These are phyloP conservation scores for Buddleja alternifolia DNA, from an alignment of 257 asterid species.

Conservation along the genomic window DNA sequence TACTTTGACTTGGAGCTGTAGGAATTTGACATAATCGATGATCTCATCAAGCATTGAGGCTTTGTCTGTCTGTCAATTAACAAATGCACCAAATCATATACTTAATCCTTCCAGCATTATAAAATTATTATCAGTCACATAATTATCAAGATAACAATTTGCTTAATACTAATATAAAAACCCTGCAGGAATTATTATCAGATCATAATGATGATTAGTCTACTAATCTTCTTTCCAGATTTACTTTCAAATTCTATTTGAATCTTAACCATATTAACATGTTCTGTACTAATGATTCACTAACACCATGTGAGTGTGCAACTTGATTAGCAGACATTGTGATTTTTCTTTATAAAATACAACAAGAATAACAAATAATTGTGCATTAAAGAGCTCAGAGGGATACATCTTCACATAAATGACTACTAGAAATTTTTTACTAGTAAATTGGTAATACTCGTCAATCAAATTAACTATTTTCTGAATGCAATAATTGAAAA, in stretches of 20 bases:
- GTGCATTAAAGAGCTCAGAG: slow-evolving; percentile 20
- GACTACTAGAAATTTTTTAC: too few relatives aligned
- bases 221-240: background rate
- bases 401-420: too few relatives aligned
- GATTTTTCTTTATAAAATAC: background rate
- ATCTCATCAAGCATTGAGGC: slow-evolving; percentile 99
- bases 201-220: slow-evolving; percentile 20
- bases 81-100: slow-evolving; percentile 34
- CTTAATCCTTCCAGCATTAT: slow-evolving; percentile 27
- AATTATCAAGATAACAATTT: background rate
- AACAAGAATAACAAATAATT: background rate
- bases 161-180: background rate
- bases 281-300: slow-evolving; percentile 17
- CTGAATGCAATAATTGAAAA: too few relatives aligned
- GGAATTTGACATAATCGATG: slow-evolving; percentile 96
- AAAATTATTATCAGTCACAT: slow-evolving; percentile 11
- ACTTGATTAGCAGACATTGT: slow-evolving; percentile 1
- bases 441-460: too few relatives aligned
- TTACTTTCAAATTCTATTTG: slow-evolving; percentile 6
- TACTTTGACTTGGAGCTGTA: slow-evolving; percentile 99
- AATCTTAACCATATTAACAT: slow-evolving; percentile 7
- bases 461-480: too few relatives aligned
- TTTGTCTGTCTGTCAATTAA: slow-evolving; percentile 94
- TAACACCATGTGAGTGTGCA: slow-evolving; percentile 29
- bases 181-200: slow-evolving; percentile 8